These are phyloP conservation scores for Lentinula boryana DNA, from an alignment of 768 basidiomycete genomes.

Conservation along the genomic window DNA sequence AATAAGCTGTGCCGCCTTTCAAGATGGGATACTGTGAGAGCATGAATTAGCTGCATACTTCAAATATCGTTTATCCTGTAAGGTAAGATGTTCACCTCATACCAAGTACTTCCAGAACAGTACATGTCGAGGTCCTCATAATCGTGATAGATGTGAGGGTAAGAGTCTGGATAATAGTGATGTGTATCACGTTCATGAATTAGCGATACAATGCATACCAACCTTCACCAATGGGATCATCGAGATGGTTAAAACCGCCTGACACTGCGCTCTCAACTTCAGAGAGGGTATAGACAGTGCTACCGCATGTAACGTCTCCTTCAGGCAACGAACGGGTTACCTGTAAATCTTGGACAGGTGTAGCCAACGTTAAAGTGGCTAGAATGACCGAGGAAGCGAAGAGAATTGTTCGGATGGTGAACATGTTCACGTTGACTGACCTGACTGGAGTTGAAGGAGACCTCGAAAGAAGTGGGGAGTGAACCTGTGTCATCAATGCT, in stretches of 20 bases:
- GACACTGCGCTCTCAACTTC: slow-evolving; percentile 12
- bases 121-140: slow-evolving; percentile 15
- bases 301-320: slow-evolving; percentile 16
- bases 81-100: slow-evolving; percentile 9
- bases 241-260: slow-evolving; percentile 11
- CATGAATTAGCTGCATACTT: neutral
- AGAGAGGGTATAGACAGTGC: slow-evolving; percentile 12
- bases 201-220: neutral
- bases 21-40: slow-evolving; percentile 16
- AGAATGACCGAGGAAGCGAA: neutral
- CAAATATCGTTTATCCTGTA: neutral
- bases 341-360: neutral
- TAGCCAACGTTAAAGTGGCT: neutral
- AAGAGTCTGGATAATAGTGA: slow-evolving; percentile 10
- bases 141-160: slow-evolving; percentile 17
- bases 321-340: slow-evolving; percentile 12
- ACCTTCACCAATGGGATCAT: slow-evolving; percentile 11
- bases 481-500: neutral
- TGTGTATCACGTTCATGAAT: neutral
- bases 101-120: slow-evolving; percentile 11
- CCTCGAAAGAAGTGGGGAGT: neutral
- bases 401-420: neutral
- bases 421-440: neutral
- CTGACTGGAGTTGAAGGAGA: neutral
- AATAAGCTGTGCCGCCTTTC: slow-evolving; percentile 11